Conservation (phyloP, 768 basidiomycete species). For the Ramaria rubella region DNA sequence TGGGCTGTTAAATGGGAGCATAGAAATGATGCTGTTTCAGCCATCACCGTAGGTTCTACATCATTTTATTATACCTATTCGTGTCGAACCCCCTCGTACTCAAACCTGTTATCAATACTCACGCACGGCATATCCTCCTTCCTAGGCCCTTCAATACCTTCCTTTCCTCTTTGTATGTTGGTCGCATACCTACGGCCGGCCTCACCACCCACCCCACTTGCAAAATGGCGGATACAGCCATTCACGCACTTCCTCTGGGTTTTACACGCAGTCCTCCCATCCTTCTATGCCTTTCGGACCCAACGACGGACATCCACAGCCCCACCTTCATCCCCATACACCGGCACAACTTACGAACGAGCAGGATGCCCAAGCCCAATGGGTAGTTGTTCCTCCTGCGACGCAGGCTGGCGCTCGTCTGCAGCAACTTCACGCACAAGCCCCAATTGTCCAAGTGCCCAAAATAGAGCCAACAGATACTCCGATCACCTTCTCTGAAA, state of each 20-base stretch:
- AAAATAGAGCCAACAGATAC: background rate
- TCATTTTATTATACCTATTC: background rate
- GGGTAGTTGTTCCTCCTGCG: background rate
- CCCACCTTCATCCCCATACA: background rate
- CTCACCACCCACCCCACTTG: background rate
- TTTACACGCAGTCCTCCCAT: background rate
- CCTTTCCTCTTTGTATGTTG: constrained; percentile 72
- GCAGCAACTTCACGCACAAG: background rate
- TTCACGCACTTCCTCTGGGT: background rate
- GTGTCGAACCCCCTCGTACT: background rate
- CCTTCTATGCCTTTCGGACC: background rate
- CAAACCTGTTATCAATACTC: background rate
- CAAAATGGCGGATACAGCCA: background rate
- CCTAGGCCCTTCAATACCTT: constrained; percentile 61
- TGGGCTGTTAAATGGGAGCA: constrained; percentile 80
- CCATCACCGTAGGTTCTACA: constrained; percentile 51
- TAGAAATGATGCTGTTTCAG: constrained; percentile 67
- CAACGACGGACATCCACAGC: background rate
- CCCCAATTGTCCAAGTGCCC: background rate
- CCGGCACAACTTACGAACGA: background rate
- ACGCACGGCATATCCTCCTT: background rate
- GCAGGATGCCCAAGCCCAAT: background rate
- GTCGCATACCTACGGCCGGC: constrained; percentile 44
- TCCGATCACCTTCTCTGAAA: constrained; percentile 6
- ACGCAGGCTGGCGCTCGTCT: background rate